A percentile compares a stretch with the other conserved stretches of the same genome.
phyloP scores from a whole-genome alignment of 2,329 filamentous ascomycete species.

The Pseudopithomyces maydicus region DNA sequence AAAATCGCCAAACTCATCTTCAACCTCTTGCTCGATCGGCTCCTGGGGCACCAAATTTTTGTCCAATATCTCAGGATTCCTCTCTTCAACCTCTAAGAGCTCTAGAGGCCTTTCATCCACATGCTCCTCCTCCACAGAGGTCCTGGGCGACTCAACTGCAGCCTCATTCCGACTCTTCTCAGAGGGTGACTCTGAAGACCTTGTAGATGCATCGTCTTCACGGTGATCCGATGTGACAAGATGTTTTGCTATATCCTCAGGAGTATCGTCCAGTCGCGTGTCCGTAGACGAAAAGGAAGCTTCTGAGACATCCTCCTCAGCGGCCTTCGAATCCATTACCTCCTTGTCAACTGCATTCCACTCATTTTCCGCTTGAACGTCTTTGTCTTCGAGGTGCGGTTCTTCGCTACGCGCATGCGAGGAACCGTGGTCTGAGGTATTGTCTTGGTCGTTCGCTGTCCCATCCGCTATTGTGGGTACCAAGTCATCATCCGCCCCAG shows the following conservation, averaged over 20 bases:
- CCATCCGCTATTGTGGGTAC: constrained; percentile 4
- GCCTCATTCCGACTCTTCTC: constrained; percentile 39
- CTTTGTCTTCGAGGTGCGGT: constrained; percentile 8
- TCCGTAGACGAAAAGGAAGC: constrained; percentile 32
- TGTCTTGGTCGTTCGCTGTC: not conserved
- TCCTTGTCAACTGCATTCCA: constrained; percentile 17
- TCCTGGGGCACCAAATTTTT: not conserved
- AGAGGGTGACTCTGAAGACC: constrained; percentile 43
- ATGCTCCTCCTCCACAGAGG: constrained; percentile 44
- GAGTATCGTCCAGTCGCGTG: constrained; percentile 26
- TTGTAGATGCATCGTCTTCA: constrained; percentile 40
- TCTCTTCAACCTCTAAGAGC: not conserved
- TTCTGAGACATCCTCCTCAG: constrained; percentile 20
- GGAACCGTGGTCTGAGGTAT: not conserved
- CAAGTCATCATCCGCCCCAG: constrained; percentile 6
- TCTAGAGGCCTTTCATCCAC: not conserved
- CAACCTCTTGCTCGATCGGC: not conserved
- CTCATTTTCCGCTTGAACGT: constrained; percentile 1
- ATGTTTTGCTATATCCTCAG: constrained; percentile 4
- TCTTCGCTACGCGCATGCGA: not conserved
- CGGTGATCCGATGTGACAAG: constrained; percentile 14
- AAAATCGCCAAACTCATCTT: constrained; percentile 26
- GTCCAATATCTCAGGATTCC: not conserved
- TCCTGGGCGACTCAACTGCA: constrained; percentile 40
- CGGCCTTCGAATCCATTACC: constrained; percentile 1